Evolutionary conservation across 2,329 filamentous ascomycete species (phyloP), one percentile per base, ranked within the genome.

Genomic region (Fusarium abutilonis): DNA sequence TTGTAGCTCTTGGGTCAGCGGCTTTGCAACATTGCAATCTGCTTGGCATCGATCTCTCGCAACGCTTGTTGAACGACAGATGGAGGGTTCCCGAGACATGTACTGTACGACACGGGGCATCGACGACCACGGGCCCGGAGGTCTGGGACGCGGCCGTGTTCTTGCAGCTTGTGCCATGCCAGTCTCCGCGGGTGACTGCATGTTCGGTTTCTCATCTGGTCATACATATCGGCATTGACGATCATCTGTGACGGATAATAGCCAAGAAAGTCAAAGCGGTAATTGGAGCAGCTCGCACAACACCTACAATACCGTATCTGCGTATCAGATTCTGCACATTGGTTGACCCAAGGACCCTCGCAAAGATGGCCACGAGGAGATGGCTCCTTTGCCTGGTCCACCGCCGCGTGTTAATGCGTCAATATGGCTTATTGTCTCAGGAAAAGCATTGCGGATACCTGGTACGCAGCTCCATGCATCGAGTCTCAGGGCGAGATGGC

Each of bases 71-170:
- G 39, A 57, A 64, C 52, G 45, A 65, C 52, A 63, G 47, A 54
- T 48, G 36, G 41, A 42, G 36, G 40, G 28, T 53, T 56, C 52
- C 65, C 56, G 63, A 67, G 60, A 65, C 57, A 67, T 69, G 53
- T 66, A 47, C 54, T 55, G 64, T 63, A 54, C 55, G 47, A 52
- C 41, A 49, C 32, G 34, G 44, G 39, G 38, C 34, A 61, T 48
- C 42, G 39, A 48, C 45, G 43, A 60, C 52, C 44, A 58, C 50
- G 48, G 55, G 56, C 68, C 68, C 68, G 45, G 51, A 57, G 65
- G 60, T 58, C 54, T 69, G 68, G 68, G 60, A 70, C 64, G 64
- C 56, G 50, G 52, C 56, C 52, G 53, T 63, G 55, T 67, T 54
- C 61, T 60, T 66, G 59, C 52, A 70, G 50, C 58, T 63, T 57